Base-by-base conservation (phyloP, 1,284 basidiomycete genomes). In the Heterobasidion occidentale region DNA sequence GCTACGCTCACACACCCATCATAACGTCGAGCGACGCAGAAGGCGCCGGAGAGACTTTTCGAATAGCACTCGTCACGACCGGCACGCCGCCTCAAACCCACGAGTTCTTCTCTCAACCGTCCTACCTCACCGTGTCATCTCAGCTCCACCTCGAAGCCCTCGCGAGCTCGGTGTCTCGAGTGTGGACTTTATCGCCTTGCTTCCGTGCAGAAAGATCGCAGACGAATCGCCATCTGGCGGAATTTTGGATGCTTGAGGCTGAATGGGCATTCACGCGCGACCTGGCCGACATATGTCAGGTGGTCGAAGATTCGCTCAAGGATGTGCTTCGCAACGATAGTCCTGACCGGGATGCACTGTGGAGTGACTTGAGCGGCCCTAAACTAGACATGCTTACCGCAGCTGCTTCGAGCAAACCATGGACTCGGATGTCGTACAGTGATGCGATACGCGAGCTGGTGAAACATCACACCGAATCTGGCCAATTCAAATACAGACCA, bases 231-330 rank as follows among this genome's bases (percentile, higher is more conserved):
- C 96, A 99, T 70, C 80, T 99, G 7, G 84, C 92, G 51, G 97
- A 99, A 68, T 99, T 99, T 70, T 97, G 93, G 91, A 99, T 99
- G 96, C 80, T 97, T 56, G 96, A 99, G 72, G 94, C 90, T 0
- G 96, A 97, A 68, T 84, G 91, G 75, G 84, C 84, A 0, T 90
- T 90, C 66, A 72, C 69, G 35, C 64, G 67, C 35, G 63, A 66
- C 14, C 71, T 87, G 7, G 68, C 71, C 1, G 80, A 82, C 19
- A 71, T 97, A 14, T 89, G 91, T 68, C 72, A 76, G 45, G 74
- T 93, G 20, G 84, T 89, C 1, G 93, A 97, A 70, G 77, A 74
- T 20, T 76, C 80, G 1, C 62, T 92, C 56, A 81, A 82, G 64
- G 67, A 72, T 12, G 71, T 77, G 1, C 68, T 84, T 1, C 58